Percentiles rank a stretch among this genome's conserved stretches.
These are phyloP conservation scores for Trichosporon ovoides DNA, from an alignment of 1,284 basidiomycete genomes.

Conservation along the genomic window DNA sequence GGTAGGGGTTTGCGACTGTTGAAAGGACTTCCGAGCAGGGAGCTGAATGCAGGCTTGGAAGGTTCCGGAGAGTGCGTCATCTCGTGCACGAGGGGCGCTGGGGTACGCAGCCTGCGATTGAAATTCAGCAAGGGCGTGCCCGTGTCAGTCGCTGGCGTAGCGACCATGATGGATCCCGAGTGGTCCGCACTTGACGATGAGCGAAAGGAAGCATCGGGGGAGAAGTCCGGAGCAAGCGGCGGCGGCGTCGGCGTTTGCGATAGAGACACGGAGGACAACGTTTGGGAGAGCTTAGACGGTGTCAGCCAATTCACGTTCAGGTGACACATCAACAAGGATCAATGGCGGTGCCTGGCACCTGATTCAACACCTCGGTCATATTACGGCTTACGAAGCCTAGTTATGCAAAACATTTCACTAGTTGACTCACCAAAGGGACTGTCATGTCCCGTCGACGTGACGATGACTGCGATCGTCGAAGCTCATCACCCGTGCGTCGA, in stretches of 20 bases:
- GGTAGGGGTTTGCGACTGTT: conserved; percentile 8
- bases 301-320: conserved; percentile 7
- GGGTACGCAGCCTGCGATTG: conserved; percentile 10
- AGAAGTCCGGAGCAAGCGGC: conserved; percentile 10
- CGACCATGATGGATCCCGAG: neutral
- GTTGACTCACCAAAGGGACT: conserved; percentile 37
- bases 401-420: conserved; percentile 3
- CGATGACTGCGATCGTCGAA: neutral
- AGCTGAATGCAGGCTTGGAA: conserved; percentile 31
- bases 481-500: neutral
- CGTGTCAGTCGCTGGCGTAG: conserved; percentile 9
- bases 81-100: conserved; percentile 14
- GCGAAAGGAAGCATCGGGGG: conserved; percentile 9
- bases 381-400: neutral
- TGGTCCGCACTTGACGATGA: conserved; percentile 16
- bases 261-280: conserved; percentile 39
- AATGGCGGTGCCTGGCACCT: neutral
- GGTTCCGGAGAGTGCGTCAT: conserved; percentile 29
- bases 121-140: conserved; percentile 13
- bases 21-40: conserved; percentile 41
- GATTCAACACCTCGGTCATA: neutral
- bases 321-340: neutral
- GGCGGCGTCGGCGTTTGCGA: conserved; percentile 23
- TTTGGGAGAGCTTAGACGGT: conserved; percentile 32
- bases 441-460: conserved; percentile 37